phyloP scores from a whole-genome alignment of 495 filamentous ascomycete species.

The Annulohypoxylon stygium region DNA sequence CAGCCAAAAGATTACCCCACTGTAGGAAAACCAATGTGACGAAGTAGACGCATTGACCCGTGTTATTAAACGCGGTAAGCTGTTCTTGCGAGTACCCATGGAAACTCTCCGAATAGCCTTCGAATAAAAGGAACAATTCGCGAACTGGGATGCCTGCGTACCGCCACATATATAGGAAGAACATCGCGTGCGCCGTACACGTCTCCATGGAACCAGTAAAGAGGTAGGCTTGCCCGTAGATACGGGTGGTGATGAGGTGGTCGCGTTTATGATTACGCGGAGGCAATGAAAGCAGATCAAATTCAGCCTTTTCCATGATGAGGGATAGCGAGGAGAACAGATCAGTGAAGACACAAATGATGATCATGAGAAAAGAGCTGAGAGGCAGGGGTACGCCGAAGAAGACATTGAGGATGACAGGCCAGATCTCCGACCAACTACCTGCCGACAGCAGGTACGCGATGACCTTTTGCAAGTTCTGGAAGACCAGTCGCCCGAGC shows the following conservation, averaged over 20 bases:
- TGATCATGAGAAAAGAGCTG: not conserved
- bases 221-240: not conserved
- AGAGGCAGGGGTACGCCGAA: not conserved
- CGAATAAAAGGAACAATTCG: not conserved
- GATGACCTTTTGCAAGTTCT: slow-evolving; percentile 1
- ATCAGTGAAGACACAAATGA: not conserved
- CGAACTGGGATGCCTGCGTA: not conserved
- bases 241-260: not conserved
- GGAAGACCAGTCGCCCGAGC: not conserved
- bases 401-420: not conserved
- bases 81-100: not conserved
- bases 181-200: not conserved
- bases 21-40: slow-evolving; percentile 1
- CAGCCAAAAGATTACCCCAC: not conserved
- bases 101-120: not conserved
- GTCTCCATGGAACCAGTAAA: not conserved
- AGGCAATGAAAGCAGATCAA: not conserved
- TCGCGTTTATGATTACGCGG: not conserved
- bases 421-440: not conserved
- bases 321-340: not conserved
- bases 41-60: not conserved
- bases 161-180: not conserved
- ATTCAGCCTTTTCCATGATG: not conserved
- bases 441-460: not conserved
- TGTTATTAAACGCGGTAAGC: slow-evolving; percentile 2